Evolutionary conservation across 2,329 filamentous ascomycete genomes (phyloP), one percentile per base, ranked within the genome.

Genomic region (Lasiodiplodia theobromae): DNA sequence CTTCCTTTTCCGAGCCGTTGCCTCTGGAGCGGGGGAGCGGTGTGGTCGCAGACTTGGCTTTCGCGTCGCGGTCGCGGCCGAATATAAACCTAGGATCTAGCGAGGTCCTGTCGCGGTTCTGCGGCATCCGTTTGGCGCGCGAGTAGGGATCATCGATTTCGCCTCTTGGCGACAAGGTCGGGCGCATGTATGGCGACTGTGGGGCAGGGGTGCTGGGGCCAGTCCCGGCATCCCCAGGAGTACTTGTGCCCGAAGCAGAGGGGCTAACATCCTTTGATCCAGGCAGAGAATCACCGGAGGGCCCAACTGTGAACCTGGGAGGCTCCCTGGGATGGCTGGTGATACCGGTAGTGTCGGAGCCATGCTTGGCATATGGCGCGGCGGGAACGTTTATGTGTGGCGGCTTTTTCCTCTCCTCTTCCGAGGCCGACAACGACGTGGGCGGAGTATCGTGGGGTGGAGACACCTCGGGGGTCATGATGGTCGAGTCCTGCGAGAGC

Each of bases 71-170:
- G 87, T 85, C 81, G 65, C 89, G 86, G 8, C 90, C 89, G 74
- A 97, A 97, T 67, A 96, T 89, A 73, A 97, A 97, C 72, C 94
- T 87, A 7, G 91, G 87, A 74, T 97, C 94, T 54, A 97, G 86
- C 38, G 88, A 85, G 57, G 87, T 86, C 4, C 89, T 82, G 71
- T 90, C 88, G 71, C 87, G 88, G 31, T 86, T 83, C 72, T 91
- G 92, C 1, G 91, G 89, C 2, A 89, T 88, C 64, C 94, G 89
- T 74, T 91, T 94, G 73, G 88, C 90, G 70, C 93, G 92, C n/a
- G 93, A 90, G 75, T 97, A 97, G 0, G 94, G 93, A 73, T 97
- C 93, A 76, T 97, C 92, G 63, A 84, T 85, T 69, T 96, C 93
- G 31, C 92, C 93, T 21, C 88, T 86, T 4, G 93, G 93, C 52